Evolutionary conservation across 352 stramenopile species (phyloP).

Genomic region (Pythium apleroticum): DNA sequence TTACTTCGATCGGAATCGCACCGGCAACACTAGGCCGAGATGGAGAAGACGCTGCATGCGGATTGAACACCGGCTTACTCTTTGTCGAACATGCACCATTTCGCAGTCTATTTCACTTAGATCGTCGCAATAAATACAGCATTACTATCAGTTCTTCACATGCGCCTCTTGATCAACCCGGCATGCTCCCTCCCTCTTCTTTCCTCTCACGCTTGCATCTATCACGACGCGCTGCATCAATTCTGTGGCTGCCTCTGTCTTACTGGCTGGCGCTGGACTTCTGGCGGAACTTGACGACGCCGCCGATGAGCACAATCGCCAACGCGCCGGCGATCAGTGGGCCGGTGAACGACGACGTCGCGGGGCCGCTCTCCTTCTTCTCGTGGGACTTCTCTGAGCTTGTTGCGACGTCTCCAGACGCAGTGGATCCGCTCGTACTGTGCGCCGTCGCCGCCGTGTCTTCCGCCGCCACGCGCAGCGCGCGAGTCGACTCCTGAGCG

Average conservation of each 20-base stretch:
- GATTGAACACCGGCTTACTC: neutral
- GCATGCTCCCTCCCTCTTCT: neutral
- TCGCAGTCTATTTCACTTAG: neutral
- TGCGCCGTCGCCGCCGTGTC: neutral
- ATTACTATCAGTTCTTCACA: neutral
- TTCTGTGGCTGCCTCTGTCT: neutral
- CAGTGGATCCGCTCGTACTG: conserved; percentile 1
- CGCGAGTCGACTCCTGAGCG: neutral
- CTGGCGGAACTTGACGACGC: conserved; percentile 45
- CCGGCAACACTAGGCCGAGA: neutral
- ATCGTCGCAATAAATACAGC: conserved; percentile 7
- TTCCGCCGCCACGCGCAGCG: neutral
- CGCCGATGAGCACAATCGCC: conserved; percentile 57
- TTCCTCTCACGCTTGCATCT: neutral
- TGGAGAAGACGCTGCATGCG: neutral
- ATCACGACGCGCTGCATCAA: neutral
- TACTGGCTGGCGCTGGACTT: conserved; percentile 27
- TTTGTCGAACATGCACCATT: neutral
- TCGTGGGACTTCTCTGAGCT: conserved; percentile 9
- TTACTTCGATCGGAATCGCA: neutral
- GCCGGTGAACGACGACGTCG: conserved; percentile 33
- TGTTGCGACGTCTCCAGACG: neutral
- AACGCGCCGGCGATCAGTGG: conserved; percentile 45
- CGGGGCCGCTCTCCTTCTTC: neutral
- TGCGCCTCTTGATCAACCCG: neutral